A percentile compares a stretch with the other conserved stretches of the same genome.
Conservation (phyloP, 2,329 filamentous ascomycete species). For the Exophiala bonariae region DNA sequence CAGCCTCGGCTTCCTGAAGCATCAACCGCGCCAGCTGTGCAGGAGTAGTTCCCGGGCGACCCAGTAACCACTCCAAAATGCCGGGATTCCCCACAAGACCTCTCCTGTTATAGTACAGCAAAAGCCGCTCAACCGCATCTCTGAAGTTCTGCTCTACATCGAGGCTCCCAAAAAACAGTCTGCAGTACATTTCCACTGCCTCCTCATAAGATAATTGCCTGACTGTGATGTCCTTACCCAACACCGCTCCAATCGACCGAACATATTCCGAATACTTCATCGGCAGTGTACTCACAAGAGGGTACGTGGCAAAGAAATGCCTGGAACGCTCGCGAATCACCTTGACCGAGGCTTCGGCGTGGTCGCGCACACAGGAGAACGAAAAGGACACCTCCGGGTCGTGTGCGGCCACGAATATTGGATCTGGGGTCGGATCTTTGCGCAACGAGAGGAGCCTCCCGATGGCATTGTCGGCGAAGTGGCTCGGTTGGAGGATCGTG, state of each 20-base stretch:
- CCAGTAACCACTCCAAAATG: constrained; percentile 15
- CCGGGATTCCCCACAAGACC: constrained; percentile 4
- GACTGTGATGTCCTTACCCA: constrained; percentile 9
- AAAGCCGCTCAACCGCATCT: constrained; percentile 8
- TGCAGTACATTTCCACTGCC: background rate
- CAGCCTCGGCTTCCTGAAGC: too few species aligned
- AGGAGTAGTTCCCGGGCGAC: constrained; percentile 3
- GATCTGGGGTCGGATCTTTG: background rate
- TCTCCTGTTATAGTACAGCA: constrained; percentile 12
- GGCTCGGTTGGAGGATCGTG: constrained; percentile 15
- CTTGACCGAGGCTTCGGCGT: constrained; percentile 9
- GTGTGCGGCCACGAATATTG: constrained; percentile 3
- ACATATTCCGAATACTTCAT: constrained; percentile 11
- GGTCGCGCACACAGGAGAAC: constrained; percentile 8
- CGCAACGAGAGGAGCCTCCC: constrained; percentile 3
- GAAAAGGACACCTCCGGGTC: constrained; percentile 3
- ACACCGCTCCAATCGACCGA: background rate
- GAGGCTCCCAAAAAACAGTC: background rate
- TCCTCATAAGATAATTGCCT: constrained; percentile 6
- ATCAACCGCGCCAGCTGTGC: constrained; percentile 5
- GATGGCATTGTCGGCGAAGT: constrained; percentile 10
- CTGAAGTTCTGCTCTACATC: background rate
- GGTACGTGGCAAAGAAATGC: constrained; percentile 12
- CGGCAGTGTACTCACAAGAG: constrained; percentile 7
- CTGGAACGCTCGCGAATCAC: constrained; percentile 4